These are phyloP conservation scores for Fraxinus paxiana DNA, from an alignment of 305 asterid genomes.

Conservation along the genomic window DNA sequence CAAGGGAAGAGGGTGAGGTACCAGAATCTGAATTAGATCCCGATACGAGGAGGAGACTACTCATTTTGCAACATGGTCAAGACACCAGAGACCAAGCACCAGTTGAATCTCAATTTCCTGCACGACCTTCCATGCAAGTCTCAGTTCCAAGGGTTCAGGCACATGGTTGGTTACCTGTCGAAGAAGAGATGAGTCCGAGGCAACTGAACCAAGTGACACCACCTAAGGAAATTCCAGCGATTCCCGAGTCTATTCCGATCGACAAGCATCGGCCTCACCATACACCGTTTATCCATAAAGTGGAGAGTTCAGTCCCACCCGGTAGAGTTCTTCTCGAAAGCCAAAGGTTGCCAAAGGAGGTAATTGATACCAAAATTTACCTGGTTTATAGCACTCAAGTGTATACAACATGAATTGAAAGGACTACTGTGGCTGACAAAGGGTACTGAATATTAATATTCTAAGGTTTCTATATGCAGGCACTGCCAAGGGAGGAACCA, in stretches of 20 bases:
- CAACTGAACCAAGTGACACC: conserved; percentile 52
- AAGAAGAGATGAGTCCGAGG: conserved; percentile 71
- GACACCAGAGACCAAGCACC: conserved; percentile 75
- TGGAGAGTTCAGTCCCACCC: conserved; percentile 51
- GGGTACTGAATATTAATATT: conserved; percentile 14
- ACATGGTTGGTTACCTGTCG: conserved; percentile 77
- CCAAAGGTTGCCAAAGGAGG: conserved; percentile 77
- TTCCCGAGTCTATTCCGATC: conserved; percentile 52
- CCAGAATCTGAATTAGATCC: conserved; percentile 98
- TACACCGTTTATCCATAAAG: conserved; percentile 63
- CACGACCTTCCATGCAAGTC: conserved; percentile 54
- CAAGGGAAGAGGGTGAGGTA: conserved; percentile 97
- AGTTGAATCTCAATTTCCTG: conserved; percentile 65
- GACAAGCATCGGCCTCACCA: conserved; percentile 59
- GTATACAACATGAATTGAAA: not conserved
- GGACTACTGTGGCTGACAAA: conserved; percentile 16
- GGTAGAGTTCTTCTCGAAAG: conserved; percentile 61
- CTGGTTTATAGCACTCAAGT: conserved; percentile 14
- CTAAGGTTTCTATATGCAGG: conserved; percentile 38
- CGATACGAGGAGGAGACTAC: conserved; percentile 93
- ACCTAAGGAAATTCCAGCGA: conserved; percentile 51
- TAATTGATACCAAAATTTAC: conserved; percentile 20
- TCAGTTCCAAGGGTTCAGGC: conserved; percentile 58
- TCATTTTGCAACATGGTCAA: conserved; percentile 92
- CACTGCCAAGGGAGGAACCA: conserved; percentile 62